Evolutionary conservation across 2,329 filamentous ascomycete genomes (phyloP), one percentile per base, ranked within the genome.

Genomic region (Colletotrichum camelliae): DNA sequence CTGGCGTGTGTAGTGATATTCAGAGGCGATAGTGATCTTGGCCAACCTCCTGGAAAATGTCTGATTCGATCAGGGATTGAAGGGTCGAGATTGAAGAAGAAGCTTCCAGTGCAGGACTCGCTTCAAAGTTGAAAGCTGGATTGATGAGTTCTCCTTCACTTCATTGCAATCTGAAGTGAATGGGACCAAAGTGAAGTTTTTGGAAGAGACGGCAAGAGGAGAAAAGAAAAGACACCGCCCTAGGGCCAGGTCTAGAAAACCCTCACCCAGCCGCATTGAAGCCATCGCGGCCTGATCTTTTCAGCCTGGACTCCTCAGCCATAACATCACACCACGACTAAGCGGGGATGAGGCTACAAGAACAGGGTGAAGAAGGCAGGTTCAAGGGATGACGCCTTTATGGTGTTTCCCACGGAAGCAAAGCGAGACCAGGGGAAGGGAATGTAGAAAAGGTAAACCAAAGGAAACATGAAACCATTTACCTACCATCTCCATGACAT

Each of bases 401-500:
- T 52, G 10, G 43, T 12, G 43, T 13, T 52, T n/a, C 12, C 43
- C 43, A n/a, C 18, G 27, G 12, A 35, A 43, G 31, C 18, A 31
- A 27, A 12, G 15, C 10, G 24, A 58, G 48, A 27, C 4, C 66
- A 8, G 27, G 29, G 35, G 15, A 16, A 55, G 39, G 5, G 21
- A 10, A 31, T n/a, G 9, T 24, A 55, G 24, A 60, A 55, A 21
- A 13, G 16, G 24, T 4, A 55, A 48, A 37, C 9, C 10, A 43
- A 43, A 21, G 15, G n/a, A 61, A 52, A 39, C 4, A 61, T 27
- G 48, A 43, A 31, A 24, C 16, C 58, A 21, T 18, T 13, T 1
- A 83, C 86, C 85, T 79, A 89, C 87, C 76, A 80, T 80, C 71
- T 84, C 84, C 31, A 89, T 80, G 43, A 83, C 77, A 81, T 84